Percentiles rank a stretch among this genome's conserved stretches.
These are phyloP conservation scores for Linnemannia hyalina DNA, from an alignment of 192 early-diverging fungal genomes.

Conservation along the genomic window DNA sequence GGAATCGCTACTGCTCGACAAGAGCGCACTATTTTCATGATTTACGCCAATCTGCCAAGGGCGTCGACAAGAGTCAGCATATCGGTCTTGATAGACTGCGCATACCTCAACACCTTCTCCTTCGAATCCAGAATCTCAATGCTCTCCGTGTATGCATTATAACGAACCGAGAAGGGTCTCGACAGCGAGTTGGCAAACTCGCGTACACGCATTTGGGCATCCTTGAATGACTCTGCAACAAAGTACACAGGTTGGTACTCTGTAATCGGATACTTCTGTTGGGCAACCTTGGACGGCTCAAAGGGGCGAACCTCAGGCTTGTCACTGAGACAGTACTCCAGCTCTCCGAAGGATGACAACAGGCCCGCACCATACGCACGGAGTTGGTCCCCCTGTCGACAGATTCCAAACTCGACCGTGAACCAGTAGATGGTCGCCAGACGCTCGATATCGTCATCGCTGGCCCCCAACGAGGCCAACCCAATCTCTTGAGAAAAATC, in stretches of 20 bases:
- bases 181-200: slow-evolving; percentile 81
- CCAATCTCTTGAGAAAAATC: slow-evolving; percentile 96
- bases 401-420: slow-evolving; percentile 95
- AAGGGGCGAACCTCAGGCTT: slow-evolving; percentile 85
- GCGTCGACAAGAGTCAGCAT: slow-evolving; percentile 80
- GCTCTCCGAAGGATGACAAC: slow-evolving; percentile 94
- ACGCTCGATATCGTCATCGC: slow-evolving; percentile 89
- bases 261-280: slow-evolving; percentile 88
- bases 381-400: slow-evolving; percentile 76
- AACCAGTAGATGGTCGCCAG: slow-evolving; percentile 94
- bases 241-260: slow-evolving; percentile 96
- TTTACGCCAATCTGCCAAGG: slow-evolving; percentile 64
- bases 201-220: slow-evolving; percentile 91
- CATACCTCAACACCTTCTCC: slow-evolving; percentile 87
- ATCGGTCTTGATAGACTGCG: slow-evolving; percentile 81
- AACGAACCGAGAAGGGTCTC: slow-evolving; percentile 92
- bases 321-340: slow-evolving; percentile 88
- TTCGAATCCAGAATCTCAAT: slow-evolving; percentile 90
- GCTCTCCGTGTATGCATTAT: slow-evolving; percentile 91
- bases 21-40: not conserved
- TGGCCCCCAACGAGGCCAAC: slow-evolving; percentile 90
- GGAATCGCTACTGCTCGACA: not conserved
- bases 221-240: slow-evolving; percentile 93
- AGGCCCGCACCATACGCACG: slow-evolving; percentile 93
- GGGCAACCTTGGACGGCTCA: slow-evolving; percentile 79